These are phyloP conservation scores for Bauhinia variegata DNA, from an alignment of 306 rosid genomes.

Conservation along the genomic window DNA sequence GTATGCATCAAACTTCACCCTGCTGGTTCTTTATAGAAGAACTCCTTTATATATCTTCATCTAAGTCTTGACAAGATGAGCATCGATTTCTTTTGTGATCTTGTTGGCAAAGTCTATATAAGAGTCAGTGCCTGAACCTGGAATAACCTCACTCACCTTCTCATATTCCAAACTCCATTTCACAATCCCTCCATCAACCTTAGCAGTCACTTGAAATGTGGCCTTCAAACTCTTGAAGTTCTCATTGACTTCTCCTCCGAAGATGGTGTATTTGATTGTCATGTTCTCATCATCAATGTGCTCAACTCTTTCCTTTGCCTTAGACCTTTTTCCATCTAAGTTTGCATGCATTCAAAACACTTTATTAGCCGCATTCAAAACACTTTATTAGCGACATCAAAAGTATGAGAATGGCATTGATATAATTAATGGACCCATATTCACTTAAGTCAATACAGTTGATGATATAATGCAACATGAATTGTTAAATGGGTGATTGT, in stretches of 20 bases:
- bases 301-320: conserved; percentile 30
- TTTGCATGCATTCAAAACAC: not conserved
- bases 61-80: conserved; percentile 2
- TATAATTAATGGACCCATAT: too few relatives aligned
- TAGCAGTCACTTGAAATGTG: conserved; percentile 16
- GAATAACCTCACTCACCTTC: conserved; percentile 24
- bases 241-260: conserved; percentile 30
- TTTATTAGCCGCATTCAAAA: too few relatives aligned
- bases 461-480: too few relatives aligned
- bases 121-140: conserved; percentile 7
- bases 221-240: conserved; percentile 23
- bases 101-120: conserved; percentile 4
- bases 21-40: too few relatives aligned
- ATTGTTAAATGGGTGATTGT: too few relatives aligned
- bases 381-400: too few relatives aligned
- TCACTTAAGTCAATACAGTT: too few relatives aligned
- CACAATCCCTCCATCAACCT: conserved; percentile 35
- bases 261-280: conserved; percentile 25
- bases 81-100: conserved; percentile 19
- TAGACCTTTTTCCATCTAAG: conserved; percentile 26
- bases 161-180: conserved; percentile 41
- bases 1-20: too few relatives aligned
- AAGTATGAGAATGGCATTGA: too few relatives aligned
- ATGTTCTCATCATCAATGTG: conserved; percentile 33
- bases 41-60: too few relatives aligned